Base-by-base conservation (phyloP, 2,329 filamentous ascomycete species). In the Colletotrichum sp. region DNA sequence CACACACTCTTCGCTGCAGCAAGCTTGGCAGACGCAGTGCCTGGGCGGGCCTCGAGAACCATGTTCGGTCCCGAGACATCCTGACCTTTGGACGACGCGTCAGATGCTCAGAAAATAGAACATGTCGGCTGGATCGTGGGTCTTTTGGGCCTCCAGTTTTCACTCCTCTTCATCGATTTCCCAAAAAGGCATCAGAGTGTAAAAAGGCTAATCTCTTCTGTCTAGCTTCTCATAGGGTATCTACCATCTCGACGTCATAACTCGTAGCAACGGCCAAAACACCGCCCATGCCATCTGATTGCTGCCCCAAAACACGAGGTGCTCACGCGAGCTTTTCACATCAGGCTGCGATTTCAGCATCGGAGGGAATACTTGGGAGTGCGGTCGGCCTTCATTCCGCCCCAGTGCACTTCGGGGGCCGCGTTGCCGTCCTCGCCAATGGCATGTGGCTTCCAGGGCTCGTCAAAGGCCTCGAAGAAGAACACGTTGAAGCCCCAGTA, bases 381-480 rank as follows among this genome's bases (percentile, higher is more conserved):
- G 79, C 92, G 87, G 76, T 92, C 88, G 1, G 88, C 86, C 57
- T 88, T 91, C 89, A 92, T 94, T 57, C 92, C 90, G 80, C 93
- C 93, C 93, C 93, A 94, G 80, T 93, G 89, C 43, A 89, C 92
- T 89, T 94, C 93, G 80, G 93, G 90, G 64, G 88, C 89, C 13
- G 86, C 84, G 78, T 89, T 83, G 78, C 93, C 93, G 80, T 92
- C 91, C 81, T 93, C 89, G 80, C 93, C 93, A 76, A 89, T 84
- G 78, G 88, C 90, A 60, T 87, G 83, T 70, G 93, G 92, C 90
- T 94, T 94, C 91, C 92, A 94, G 75, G 90, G 86, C 89, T 95
- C 93, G 79, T 94, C 93, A 79, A 93, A 94, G 58, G 93, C 93
- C 87, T 94, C 93, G 79, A 95, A 95, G 85, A 91, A 93, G 86